Percentiles rank a stretch among this genome's conserved stretches.
Conservation (phyloP, 495 filamentous ascomycete species). For the Penicillium turbatum region DNA sequence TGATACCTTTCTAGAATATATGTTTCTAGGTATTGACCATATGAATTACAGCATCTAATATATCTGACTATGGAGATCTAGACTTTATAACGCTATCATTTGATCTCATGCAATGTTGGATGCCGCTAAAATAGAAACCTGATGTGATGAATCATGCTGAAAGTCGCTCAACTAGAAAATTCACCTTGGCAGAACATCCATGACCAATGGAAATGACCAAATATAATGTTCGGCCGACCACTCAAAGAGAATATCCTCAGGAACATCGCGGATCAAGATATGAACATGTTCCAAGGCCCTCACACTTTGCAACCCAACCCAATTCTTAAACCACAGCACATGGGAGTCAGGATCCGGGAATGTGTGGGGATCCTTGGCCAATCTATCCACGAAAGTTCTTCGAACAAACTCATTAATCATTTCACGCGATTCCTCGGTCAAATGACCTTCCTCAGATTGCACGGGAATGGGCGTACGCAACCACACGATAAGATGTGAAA, state of each 20-base stretch:
- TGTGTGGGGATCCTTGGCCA: constrained; percentile 38
- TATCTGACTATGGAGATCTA: too few species aligned
- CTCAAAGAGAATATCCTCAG: constrained; percentile 52
- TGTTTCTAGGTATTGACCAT: too few species aligned
- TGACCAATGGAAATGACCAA: too few species aligned
- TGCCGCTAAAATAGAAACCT: too few species aligned
- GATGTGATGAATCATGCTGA: too few species aligned
- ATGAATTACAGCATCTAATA: too few species aligned
- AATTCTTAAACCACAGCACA: constrained; percentile 94
- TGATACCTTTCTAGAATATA: too few species aligned
- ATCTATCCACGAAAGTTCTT: constrained; percentile 56
- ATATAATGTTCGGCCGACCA: constrained; percentile 54
- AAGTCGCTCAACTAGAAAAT: too few species aligned
- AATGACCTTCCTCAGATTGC: constrained; percentile 56
- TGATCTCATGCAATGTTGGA: too few species aligned
- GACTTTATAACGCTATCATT: too few species aligned
- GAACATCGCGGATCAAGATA: constrained; percentile 61
- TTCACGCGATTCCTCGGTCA: constrained; percentile 62
- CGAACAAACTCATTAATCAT: constrained; percentile 64
- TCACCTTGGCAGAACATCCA: too few species aligned
- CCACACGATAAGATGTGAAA: constrained; percentile 62
- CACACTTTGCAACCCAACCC: constrained; percentile 84
- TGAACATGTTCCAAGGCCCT: constrained; percentile 74
- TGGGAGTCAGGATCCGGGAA: constrained; percentile 44
- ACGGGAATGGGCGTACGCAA: constrained; percentile 50